phyloP scores from a whole-genome alignment of 345 rosid species.

The Euphorbia pulcherrima region DNA sequence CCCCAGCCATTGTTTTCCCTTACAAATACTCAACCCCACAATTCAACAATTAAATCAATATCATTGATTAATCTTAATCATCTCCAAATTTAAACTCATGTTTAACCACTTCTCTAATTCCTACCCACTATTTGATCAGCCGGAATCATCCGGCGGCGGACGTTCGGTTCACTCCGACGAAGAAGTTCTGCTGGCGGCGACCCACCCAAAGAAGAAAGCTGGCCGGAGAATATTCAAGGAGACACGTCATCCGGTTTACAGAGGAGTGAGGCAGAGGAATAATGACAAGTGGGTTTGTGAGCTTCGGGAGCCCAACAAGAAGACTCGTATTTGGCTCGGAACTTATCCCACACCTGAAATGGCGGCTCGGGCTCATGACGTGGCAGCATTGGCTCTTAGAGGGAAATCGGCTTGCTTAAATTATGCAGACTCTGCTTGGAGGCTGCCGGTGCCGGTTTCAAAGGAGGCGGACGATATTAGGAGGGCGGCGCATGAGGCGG shows the following conservation, averaged over 20 bases:
- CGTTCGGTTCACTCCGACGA: conserved; percentile 14
- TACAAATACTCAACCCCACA: no score
- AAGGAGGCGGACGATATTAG: conserved; percentile 42
- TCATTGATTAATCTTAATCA: not conserved
- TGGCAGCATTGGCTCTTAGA: conserved; percentile 59
- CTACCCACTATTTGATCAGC: not conserved
- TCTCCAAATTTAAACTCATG: not conserved
- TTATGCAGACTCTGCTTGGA: conserved; percentile 65
- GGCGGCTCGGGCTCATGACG: conserved; percentile 84
- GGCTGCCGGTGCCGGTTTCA: conserved; percentile 51
- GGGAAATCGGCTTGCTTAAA: conserved; percentile 68
- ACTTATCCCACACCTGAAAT: conserved; percentile 68
- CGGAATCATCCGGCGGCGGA: not conserved
- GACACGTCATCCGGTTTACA: conserved; percentile 68
- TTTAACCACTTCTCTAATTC: not conserved
- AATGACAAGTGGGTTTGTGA: conserved; percentile 73
- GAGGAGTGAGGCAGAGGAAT: conserved; percentile 58
- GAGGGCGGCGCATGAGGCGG: conserved; percentile 50
- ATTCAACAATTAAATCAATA: no score
- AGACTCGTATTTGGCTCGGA: conserved; percentile 70
- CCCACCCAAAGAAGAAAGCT: conserved; percentile 24
- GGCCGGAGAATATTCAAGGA: conserved; percentile 56
- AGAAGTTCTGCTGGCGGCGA: conserved; percentile 14
- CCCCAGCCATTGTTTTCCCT: not conserved
- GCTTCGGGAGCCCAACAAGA: conserved; percentile 50